Conservation (phyloP, 2,329 filamentous ascomycete genomes). For the Ophiocordyceps polyrhachis-furcata region DNA sequence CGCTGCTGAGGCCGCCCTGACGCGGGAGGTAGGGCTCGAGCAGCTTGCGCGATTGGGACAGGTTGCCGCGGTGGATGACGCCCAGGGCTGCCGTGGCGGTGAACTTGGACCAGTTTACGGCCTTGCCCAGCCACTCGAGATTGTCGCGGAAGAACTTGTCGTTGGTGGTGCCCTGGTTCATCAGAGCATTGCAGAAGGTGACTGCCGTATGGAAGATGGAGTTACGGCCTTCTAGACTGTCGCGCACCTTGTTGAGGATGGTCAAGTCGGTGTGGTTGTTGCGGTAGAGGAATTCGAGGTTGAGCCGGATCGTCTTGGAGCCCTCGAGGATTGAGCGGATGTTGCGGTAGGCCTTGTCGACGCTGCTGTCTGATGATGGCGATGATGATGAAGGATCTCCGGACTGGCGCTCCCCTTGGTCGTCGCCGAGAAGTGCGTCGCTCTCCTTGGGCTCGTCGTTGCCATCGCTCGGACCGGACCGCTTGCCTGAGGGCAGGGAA, state of each 20-base stretch:
- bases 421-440: conserved; percentile 28
- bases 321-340: conserved; percentile 60
- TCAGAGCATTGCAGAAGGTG: conserved; percentile 95
- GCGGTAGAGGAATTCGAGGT: conserved; percentile 89
- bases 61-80: conserved; percentile 90
- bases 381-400: conserved; percentile 15
- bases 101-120: conserved; percentile 99
- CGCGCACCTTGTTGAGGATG: conserved; percentile 89
- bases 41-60: conserved; percentile 82
- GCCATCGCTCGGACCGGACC: conserved; percentile 23
- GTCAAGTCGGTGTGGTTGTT: conserved; percentile 86
- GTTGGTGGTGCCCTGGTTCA: conserved; percentile 96
- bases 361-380: conserved; percentile 18
- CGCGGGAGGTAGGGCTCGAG: conserved; percentile 87
- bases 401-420: conserved; percentile 36
- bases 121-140: conserved; percentile 92
- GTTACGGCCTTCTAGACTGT: conserved; percentile 87
- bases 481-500: conserved; percentile 44
- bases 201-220: conserved; percentile 98
- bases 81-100: conserved; percentile 90
- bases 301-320: conserved; percentile 83
- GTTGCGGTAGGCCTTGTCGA: conserved; percentile 39
- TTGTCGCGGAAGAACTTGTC: conserved; percentile 99
- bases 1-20: conserved; percentile 50
- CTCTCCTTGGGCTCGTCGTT: conserved; percentile 24